Evolutionary conservation across 352 stramenopile genomes (phyloP).

Genomic region (Pythium coloratum): DNA sequence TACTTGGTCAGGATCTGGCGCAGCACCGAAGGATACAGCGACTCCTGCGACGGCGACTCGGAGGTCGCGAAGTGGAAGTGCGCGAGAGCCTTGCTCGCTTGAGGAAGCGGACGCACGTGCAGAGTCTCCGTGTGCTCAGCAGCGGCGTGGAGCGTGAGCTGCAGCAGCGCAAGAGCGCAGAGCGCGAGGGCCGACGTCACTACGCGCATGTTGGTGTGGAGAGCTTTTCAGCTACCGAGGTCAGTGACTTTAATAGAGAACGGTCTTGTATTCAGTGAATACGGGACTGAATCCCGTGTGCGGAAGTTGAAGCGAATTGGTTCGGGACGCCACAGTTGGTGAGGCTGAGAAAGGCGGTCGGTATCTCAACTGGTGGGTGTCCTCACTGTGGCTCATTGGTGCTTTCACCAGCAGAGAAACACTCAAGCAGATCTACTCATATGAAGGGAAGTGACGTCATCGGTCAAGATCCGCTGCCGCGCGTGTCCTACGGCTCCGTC

Average conservation of each 20-base stretch:
- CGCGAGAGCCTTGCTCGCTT: conserved; percentile 47
- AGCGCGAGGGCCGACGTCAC: background rate
- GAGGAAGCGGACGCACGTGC: conserved; percentile 47
- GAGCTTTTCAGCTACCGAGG: background rate
- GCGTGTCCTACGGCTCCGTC: conserved; percentile 25
- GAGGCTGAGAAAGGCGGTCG: background rate
- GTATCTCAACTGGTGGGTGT: too few relatives aligned
- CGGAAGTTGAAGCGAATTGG: background rate
- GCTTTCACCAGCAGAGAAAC: background rate
- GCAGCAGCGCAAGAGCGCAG: background rate
- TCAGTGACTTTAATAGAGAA: background rate
- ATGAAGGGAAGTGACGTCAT: background rate
- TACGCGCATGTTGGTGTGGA: background rate
- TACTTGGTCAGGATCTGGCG: conserved; percentile 76
- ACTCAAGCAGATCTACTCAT: too few relatives aligned
- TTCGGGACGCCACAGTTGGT: background rate
- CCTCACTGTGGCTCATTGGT: background rate
- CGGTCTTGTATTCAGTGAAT: background rate
- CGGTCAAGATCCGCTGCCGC: background rate
- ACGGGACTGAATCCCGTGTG: background rate
- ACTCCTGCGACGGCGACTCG: conserved; percentile 16
- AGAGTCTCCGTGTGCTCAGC: conserved; percentile 54
- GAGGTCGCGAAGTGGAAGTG: conserved; percentile 55
- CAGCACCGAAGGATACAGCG: conserved; percentile 54
- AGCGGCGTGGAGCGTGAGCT: background rate